Conservation (phyloP, 345 rosid species). For the Eucalyptus virginea region DNA sequence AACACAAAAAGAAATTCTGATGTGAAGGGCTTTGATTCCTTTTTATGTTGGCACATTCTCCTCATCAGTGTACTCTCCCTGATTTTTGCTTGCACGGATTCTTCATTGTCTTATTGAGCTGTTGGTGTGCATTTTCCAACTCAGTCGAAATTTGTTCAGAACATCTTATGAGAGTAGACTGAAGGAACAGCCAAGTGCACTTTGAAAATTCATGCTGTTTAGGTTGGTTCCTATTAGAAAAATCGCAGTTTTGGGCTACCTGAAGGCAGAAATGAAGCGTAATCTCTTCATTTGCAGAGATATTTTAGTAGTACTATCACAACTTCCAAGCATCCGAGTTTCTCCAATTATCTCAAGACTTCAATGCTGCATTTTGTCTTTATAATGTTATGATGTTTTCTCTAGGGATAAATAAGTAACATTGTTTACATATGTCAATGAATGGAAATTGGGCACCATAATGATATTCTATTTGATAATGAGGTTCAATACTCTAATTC, state of each 20-base stretch:
- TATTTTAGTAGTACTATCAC: neutral
- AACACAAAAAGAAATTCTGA: neutral
- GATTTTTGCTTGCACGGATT: neutral
- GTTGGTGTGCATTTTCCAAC: neutral
- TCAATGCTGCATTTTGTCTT: neutral
- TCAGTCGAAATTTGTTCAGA: neutral
- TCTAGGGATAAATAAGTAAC: neutral
- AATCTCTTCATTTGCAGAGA: neutral
- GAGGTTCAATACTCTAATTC: neutral
- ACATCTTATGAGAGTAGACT: neutral
- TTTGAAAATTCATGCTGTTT: neutral
- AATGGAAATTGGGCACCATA: neutral
- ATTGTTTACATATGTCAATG: neutral
- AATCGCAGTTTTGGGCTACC: neutral
- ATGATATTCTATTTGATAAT: neutral
- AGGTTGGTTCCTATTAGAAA: neutral
- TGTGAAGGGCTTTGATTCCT: neutral
- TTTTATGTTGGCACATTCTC: neutral
- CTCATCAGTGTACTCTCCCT: neutral
- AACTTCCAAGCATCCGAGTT: neutral
- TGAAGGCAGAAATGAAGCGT: neutral
- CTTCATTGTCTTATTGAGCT: neutral
- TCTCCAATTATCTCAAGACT: neutral
- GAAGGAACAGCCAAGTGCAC: neutral
- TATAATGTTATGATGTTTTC: neutral